Percentiles rank a stretch among this genome's conserved stretches.
These are phyloP conservation scores for Rosa multiflora DNA, from an alignment of 306 rosid species.

Conservation along the genomic window DNA sequence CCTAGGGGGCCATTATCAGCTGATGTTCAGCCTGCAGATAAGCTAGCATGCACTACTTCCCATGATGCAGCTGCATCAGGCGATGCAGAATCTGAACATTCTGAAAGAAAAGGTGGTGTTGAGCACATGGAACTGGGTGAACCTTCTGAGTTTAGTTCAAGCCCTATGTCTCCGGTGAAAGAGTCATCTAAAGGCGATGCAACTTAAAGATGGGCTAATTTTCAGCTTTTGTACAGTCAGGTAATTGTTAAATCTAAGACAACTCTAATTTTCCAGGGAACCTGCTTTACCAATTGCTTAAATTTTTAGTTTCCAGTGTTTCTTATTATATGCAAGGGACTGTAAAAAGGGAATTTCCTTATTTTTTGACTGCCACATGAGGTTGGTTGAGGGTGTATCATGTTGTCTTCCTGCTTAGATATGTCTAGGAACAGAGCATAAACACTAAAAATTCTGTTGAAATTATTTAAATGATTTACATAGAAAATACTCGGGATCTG, in stretches of 20 bases:
- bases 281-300: constrained; percentile 40
- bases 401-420: constrained; percentile 32
- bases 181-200: constrained; percentile 44
- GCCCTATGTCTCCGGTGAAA: constrained; percentile 37
- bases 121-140: constrained; percentile 50
- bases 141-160: constrained; percentile 33
- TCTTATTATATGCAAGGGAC: constrained; percentile 47
- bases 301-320: constrained; percentile 42
- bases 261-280: constrained; percentile 51
- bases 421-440: constrained; percentile 48
- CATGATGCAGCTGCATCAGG: constrained; percentile 41
- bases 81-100: constrained; percentile 35
- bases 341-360: constrained; percentile 54
- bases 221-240: constrained; percentile 78
- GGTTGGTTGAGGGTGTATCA: constrained; percentile 48
- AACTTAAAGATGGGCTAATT: constrained; percentile 52
- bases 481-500: constrained; percentile 38
- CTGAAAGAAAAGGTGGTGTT: constrained; percentile 30
- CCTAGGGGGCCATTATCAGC: constrained; percentile 40
- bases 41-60: constrained; percentile 21
- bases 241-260: constrained; percentile 53
- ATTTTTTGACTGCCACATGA: constrained; percentile 53
- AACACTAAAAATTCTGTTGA: constrained; percentile 38
- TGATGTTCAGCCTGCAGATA: constrained; percentile 41
- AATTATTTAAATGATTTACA: constrained; percentile 43